Percentiles rank a stretch among this genome's conserved stretches.
phyloP scores from a whole-genome alignment of 139 green algal genomes.

The Chlamydomonas sp. region DNA sequence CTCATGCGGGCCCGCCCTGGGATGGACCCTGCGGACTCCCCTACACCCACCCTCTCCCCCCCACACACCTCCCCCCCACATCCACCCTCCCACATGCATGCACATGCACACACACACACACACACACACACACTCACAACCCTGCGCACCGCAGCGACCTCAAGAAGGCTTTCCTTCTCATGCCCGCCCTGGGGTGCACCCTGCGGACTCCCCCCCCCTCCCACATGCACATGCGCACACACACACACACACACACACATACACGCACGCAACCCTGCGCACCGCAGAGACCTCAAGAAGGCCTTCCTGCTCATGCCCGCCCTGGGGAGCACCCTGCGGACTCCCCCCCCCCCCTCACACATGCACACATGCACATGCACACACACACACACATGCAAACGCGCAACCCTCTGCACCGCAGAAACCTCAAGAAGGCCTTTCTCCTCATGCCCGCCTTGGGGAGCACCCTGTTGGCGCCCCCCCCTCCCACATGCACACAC shows the following conservation, averaged over 20 bases:
- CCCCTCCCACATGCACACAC: no score
- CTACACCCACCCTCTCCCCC: neutral
- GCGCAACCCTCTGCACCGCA: constrained; percentile 1
- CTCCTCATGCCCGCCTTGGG: constrained; percentile 23
- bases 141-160: constrained; percentile 22
- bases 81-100: no score
- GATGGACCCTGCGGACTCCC: neutral
- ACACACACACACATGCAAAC: no score
- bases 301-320: constrained; percentile 23
- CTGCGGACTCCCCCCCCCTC: neutral
- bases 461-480: neutral
- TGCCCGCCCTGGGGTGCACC: constrained; percentile 24
- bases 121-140: neutral
- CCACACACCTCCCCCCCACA: no score
- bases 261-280: no score
- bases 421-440: constrained; percentile 30
- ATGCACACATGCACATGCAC: no score
- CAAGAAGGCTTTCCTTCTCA: constrained; percentile 28
- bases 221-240: no score
- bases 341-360: no score
- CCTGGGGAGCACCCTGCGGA: neutral
- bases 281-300: constrained; percentile 29
- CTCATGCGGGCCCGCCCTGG: constrained; percentile 15
- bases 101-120: no score
- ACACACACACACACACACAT: no score